Conservation (phyloP, 2,329 filamentous ascomycete species). For the Fonsecaea nubica region DNA sequence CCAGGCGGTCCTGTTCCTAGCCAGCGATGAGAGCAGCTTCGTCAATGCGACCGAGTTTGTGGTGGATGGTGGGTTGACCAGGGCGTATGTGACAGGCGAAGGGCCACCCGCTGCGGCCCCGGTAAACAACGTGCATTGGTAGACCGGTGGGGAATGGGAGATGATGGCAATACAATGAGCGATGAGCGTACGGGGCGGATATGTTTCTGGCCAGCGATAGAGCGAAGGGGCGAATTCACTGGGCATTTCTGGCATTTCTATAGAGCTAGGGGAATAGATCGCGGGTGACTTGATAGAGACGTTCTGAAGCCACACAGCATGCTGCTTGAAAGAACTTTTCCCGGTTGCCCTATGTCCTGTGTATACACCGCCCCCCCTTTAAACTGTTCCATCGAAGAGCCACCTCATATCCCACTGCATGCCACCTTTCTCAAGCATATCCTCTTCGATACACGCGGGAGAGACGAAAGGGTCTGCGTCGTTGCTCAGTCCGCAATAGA, state of each 20-base stretch:
- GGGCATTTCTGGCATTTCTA: background rate
- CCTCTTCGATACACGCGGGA: too few relatives aligned
- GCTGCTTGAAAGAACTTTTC: background rate
- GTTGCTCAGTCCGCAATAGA: background rate
- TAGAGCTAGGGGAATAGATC: background rate
- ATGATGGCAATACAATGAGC: background rate
- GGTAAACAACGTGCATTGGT: slow-evolving; percentile 48
- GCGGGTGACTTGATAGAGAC: background rate
- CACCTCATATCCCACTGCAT: background rate
- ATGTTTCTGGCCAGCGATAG: background rate
- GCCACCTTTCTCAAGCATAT: background rate
- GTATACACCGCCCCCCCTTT: background rate
- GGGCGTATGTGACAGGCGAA: slow-evolving; percentile 76
- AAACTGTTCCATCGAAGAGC: background rate
- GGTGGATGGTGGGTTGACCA: slow-evolving; percentile 94
- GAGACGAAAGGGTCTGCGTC: too few relatives aligned
- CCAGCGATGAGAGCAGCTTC: slow-evolving; percentile 86
- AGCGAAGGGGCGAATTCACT: background rate
- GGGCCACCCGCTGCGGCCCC: slow-evolving; percentile 63
- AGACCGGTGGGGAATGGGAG: background rate
- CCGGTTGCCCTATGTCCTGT: background rate
- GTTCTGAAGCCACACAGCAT: background rate
- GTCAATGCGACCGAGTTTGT: slow-evolving; percentile 92
- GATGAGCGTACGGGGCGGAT: background rate
- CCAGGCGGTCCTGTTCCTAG: slow-evolving; percentile 84